Conservation (phyloP, 495 filamentous ascomycete genomes). For the Penicillium tannophilum region DNA sequence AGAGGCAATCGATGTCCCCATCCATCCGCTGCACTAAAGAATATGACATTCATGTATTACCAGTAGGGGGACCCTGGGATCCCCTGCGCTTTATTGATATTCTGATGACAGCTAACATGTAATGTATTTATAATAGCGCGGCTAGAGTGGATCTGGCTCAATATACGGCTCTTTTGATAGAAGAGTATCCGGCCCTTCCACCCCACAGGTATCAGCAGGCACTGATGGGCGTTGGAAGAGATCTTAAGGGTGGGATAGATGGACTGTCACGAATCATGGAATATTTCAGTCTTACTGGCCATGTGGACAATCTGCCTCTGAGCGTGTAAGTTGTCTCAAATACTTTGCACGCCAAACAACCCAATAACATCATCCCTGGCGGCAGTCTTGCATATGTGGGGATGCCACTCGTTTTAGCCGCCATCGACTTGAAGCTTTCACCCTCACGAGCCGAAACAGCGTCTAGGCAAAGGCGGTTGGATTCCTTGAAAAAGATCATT, state of each 20-base stretch:
- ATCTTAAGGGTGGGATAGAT: slow-evolving; percentile 27
- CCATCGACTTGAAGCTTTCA: slow-evolving; percentile 40
- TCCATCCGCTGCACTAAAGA: slow-evolving; percentile 41
- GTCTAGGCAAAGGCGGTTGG: slow-evolving; percentile 24
- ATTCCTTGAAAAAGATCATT: slow-evolving; percentile 33
- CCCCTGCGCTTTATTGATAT: not conserved
- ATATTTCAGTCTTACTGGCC: slow-evolving; percentile 31
- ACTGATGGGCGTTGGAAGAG: slow-evolving; percentile 20
- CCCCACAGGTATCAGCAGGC: slow-evolving; percentile 17
- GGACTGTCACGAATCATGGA: slow-evolving; percentile 31
- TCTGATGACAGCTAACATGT: not conserved
- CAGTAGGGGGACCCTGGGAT: slow-evolving; percentile 34
- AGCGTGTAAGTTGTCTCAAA: slow-evolving; percentile 30
- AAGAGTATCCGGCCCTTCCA: slow-evolving; percentile 24
- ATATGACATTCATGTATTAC: slow-evolving; percentile 54
- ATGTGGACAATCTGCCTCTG: slow-evolving; percentile 29
- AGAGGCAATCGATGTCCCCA: slow-evolving; percentile 19
- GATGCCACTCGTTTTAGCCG: slow-evolving; percentile 39
- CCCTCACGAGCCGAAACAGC: slow-evolving; percentile 23
- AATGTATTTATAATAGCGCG: slow-evolving; percentile 13
- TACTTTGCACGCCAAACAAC: not conserved
- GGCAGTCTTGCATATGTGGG: slow-evolving; percentile 32
- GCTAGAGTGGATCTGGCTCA: slow-evolving; percentile 34
- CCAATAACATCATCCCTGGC: not conserved
- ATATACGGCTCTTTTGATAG: slow-evolving; percentile 28